Evolutionary conservation across 768 basidiomycete species (phyloP).

Genomic region (Leccinum variicolor): DNA sequence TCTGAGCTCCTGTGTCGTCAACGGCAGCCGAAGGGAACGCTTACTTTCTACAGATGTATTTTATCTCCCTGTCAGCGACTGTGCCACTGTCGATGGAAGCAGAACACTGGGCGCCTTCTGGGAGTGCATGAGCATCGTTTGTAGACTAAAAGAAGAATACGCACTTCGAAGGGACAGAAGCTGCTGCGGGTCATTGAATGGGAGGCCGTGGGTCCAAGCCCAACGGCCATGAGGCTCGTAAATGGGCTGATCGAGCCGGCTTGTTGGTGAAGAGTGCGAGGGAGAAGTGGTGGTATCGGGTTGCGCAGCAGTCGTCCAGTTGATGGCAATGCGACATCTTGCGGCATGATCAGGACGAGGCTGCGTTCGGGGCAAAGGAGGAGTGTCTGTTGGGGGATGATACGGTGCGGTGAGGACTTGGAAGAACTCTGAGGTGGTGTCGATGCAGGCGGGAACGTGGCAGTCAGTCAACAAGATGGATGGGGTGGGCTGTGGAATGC

Average conservation of each 20-base stretch:
- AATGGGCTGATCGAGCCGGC: conserved; percentile 21
- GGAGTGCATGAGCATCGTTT: conserved; percentile 5
- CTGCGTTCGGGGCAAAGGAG: conserved; percentile 7
- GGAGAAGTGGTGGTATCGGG: background rate
- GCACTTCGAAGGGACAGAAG: conserved; percentile 26
- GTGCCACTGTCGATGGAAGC: conserved; percentile 36
- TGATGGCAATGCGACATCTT: conserved; percentile 26
- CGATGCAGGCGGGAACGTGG: conserved; percentile 17
- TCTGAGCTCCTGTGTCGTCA: background rate
- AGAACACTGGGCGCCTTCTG: conserved; percentile 36
- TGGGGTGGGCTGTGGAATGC: conserved; percentile 4
- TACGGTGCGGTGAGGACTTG: conserved; percentile 28
- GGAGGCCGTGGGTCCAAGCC: conserved; percentile 29
- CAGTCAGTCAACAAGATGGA: conserved; percentile 9
- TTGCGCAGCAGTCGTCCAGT: conserved; percentile 18
- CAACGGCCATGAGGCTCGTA: conserved; percentile 32
- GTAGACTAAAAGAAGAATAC: background rate
- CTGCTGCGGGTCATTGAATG: conserved; percentile 26
- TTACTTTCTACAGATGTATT: conserved; percentile 38
- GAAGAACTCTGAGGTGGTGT: conserved; percentile 29
- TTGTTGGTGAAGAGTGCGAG: background rate
- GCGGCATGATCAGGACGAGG: conserved; percentile 19
- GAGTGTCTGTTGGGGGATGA: conserved; percentile 1
- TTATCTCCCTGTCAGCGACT: conserved; percentile 26
- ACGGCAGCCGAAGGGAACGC: conserved; percentile 1